A percentile compares a stretch with the other conserved stretches of the same genome.
Evolutionary conservation across 371 early-diverging fungal species (phyloP).

Genomic region (Spraguea lophii): DNA sequence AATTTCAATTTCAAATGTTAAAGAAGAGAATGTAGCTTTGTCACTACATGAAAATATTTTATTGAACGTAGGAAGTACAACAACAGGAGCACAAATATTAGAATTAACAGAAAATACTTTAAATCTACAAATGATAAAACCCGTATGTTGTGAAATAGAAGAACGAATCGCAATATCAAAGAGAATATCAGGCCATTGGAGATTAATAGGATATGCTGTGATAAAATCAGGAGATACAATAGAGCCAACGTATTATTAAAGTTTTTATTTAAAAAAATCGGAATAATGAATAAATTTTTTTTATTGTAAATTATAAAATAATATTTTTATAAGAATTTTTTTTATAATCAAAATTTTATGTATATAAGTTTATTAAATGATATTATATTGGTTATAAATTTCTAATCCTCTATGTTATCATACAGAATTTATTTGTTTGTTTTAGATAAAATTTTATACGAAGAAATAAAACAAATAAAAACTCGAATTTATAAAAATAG

Average conservation of each 20-base stretch:
- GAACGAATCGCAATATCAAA: constrained; percentile 90
- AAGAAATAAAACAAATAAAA: too few species aligned
- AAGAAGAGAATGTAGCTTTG: constrained; percentile 53
- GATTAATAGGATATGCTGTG: constrained; percentile 88
- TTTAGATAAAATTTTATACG: too few species aligned
- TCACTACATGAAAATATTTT: constrained; percentile 75
- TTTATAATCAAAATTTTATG: too few species aligned
- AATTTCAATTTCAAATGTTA: constrained; percentile 60
- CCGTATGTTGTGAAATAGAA: constrained; percentile 85
- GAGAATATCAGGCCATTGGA: constrained; percentile 96
- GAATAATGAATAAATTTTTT: too few species aligned
- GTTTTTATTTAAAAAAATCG: too few species aligned
- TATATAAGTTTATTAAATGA: too few species aligned
- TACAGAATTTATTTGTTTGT: too few species aligned
- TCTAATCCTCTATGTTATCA: too few species aligned
- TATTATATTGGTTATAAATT: too few species aligned
- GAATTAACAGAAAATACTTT: constrained; percentile 68
- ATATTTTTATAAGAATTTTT: too few species aligned
- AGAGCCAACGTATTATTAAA: constrained; percentile 32
- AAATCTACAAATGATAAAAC: constrained; percentile 70
- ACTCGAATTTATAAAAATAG: too few species aligned
- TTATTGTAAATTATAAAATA: too few species aligned
- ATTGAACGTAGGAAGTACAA: constrained; percentile 92
- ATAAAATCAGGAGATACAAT: constrained; percentile 65
- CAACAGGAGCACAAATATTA: constrained; percentile 77